Evolutionary conservation across 163 green algal genomes (phyloP), one percentile per base, ranked within the genome.

Genomic region (Chlorella variabilis): DNA sequence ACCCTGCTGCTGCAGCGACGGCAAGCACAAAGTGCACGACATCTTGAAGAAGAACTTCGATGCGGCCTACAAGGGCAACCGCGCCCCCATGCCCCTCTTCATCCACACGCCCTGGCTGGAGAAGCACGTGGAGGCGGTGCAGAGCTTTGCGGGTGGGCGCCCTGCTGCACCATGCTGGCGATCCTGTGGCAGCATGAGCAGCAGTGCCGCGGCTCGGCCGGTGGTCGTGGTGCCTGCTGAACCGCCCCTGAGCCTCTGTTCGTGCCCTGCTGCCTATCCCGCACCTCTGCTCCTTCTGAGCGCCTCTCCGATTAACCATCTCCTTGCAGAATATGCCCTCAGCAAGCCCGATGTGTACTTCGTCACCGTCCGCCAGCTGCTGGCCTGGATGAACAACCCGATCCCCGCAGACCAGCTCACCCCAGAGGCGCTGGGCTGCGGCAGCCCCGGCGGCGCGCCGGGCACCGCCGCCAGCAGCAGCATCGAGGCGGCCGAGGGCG

Each of bases 11-110:
- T 62, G 51, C 51, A 62, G 51, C 51, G 51, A 62, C 20, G 51
- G 51, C 51, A n/a, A 25, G 15, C 51, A 62, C 51, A 8, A 8
- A 8, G 51, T 62, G 13, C 25, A 31, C 23, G 39, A 74, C 39
- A 74, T 74, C 66, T 25, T 74, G 0, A 74, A 74, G 66, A 38
- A 29, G 7, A 85, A 85, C 49, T 85, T 85, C 42, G 81, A 85
- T 33, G 36, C 59, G 11, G 38, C 71, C 1, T 85, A 85, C 42
- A 62, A 45, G 7, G 81, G 81, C 29, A 85, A 85, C 59, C 62
- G 81, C 51, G 71, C 71, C 5, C 71, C 71, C 17, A 59, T 85
- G 6, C 81, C 81, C 8, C 56, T 85, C 41, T 82, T 63, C 39
- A 34, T 81, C 9, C 81, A 85, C 70, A 66, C 70, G 0, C 45